Percentiles rank a stretch among this genome's conserved stretches.
phyloP scores from a whole-genome alignment of 2,329 filamentous ascomycete genomes.

The Arthrobotrys sphaeroides region DNA sequence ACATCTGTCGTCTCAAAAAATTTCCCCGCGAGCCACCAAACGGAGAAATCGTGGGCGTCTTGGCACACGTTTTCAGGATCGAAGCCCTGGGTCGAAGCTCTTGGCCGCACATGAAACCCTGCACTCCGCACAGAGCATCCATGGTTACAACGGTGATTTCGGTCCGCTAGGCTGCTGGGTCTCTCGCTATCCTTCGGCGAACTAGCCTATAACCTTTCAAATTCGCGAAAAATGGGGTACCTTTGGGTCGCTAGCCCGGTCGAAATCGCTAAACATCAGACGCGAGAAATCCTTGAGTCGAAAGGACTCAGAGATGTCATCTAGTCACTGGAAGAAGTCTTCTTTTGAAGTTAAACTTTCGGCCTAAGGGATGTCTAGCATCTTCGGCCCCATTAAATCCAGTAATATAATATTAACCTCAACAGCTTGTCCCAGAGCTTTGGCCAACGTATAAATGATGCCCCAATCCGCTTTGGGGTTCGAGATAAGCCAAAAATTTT shows the following conservation, averaged over 20 bases:
- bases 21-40: slow-evolving; percentile 24
- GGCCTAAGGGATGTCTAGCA: background rate
- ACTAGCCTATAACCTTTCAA: background rate
- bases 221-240: background rate
- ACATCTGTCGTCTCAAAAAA: background rate
- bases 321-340: background rate
- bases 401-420: too few relatives aligned
- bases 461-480: background rate
- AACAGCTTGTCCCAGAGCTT: background rate
- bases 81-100: slow-evolving; percentile 4
- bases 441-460: background rate
- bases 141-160: slow-evolving; percentile 53
- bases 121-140: background rate
- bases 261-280: slow-evolving; percentile 45
- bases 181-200: slow-evolving; percentile 1
- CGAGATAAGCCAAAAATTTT: background rate
- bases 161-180: slow-evolving; percentile 51
- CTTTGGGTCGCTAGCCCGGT: background rate
- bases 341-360: background rate
- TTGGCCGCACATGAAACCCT: slow-evolving; percentile 2
- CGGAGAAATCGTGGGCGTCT: slow-evolving; percentile 51
- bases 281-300: slow-evolving; percentile 11
- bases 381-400: background rate
- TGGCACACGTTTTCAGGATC: slow-evolving; percentile 12
- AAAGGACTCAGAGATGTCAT: background rate